Evolutionary conservation across 1,284 basidiomycete species (phyloP), one percentile per base, ranked within the genome.

Genomic region (Ustilago esculenta): DNA sequence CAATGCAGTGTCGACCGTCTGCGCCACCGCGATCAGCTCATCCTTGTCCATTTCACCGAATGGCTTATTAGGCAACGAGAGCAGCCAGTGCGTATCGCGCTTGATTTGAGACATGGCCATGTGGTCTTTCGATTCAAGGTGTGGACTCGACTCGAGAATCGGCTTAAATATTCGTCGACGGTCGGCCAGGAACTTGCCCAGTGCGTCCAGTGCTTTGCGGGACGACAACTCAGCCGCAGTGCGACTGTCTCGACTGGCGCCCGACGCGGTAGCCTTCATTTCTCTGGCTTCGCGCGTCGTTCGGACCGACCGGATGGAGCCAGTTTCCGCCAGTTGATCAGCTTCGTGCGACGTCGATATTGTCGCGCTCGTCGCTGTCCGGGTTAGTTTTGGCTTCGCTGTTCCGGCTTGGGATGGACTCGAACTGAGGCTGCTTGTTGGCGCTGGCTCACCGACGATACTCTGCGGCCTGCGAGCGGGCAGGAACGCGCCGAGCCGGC

Each of bases 1-100:
- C 67, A 98, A 84, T 8, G 92, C 93, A 0, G 96, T 98, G 80
- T 98, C 94, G 18, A 98, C 91, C 18, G 97, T 88, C 83, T 96
- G 94, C 0, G 94, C 94, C 47, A 90, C 90, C 0, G 67, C 71
- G n/a, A 70, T 65, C 37, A 79, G 60, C 47, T 77, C 60, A 14
- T 75, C 67, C 40, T 69, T 56, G 23, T 70, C 48, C 35, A 81
- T 51, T 35, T 72, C 48, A 9, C 43, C 41, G n/a, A 80, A 61
- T 9, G 72, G 67, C 29, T 64, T 60, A 42, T 59, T 67, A 1
- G 75, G 73, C 17, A 80, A 43, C 15, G 51, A 57, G 10, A 74
- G 66, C 23, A 81, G 67, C 59, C 64, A 69, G 23, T 75, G 47
- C n/a, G 56, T 57, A 36, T 72, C 67, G 32, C 65, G 59, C 50